Evolutionary conservation across 768 basidiomycete species (phyloP), one percentile per base, ranked within the genome.

Genomic region (Daedaleopsis nitida): DNA sequence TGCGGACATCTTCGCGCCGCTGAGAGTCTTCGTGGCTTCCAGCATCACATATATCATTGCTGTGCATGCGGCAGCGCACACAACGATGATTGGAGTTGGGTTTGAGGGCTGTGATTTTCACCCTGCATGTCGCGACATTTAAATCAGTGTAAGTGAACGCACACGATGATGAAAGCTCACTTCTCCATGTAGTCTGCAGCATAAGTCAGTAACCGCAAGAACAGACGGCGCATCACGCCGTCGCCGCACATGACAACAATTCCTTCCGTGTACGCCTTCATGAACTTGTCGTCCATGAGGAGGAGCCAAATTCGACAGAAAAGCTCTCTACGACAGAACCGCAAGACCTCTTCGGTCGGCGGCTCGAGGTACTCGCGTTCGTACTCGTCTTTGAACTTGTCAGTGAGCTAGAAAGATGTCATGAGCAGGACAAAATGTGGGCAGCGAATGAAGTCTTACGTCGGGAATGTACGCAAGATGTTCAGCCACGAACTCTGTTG

Each of bases 381-480:
- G 59, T 55, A 67, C 50, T 66, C 59, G 51, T 77, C 77, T 27
- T 75, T 68, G 23, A 78, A 63, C 0, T 52, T 24, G 52, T 76
- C 75, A 0, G 73, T 72, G 9, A 80, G 60, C 37, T 38, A 8
- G 37, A n/a, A 8, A 38, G 9, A 38, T 38, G 8, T 38, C 37
- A 38, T 8, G 37, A 38, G 37, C 37, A 38, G 8, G 9, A 38
- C 8, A 38, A 38, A 14, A 14, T 14, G 37, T 38, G 37, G 8
- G 73, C 13, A 14, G 43, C 16, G 24, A 24, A 62, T 16, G n/a
- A 38, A 12, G 19, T 61, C 69, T 55, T 59, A 79, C 77, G 17
- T 69, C 67, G 2, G 80, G 81, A 23, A 81, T 71, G 65, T 81
- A 81, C 11, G 77, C 80, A 1, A 80, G 14, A 57, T 78, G 78